Percentiles rank a stretch among this genome's conserved stretches.
These are phyloP conservation scores for Trichoderma cornu-damae DNA, from an alignment of 2,329 filamentous ascomycete species.

Conservation along the genomic window DNA sequence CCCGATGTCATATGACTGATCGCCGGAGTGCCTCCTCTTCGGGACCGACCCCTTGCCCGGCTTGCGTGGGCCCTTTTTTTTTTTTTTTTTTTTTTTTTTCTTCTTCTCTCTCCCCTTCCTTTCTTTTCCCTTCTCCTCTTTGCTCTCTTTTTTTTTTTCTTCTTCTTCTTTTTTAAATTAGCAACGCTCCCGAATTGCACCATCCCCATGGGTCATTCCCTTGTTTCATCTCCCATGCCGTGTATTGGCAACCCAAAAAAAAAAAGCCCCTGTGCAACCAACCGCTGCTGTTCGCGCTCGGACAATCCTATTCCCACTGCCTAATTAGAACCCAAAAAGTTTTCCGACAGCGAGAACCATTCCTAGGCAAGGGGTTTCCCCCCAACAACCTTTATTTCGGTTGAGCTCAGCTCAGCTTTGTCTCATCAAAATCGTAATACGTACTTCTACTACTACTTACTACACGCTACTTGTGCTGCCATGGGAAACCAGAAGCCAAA, in stretches of 20 bases:
- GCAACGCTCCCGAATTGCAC: background rate
- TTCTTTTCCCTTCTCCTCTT: background rate
- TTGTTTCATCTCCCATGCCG: slow-evolving; percentile 11
- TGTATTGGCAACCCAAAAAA: background rate
- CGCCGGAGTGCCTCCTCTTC: slow-evolving; percentile 6
- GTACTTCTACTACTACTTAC: too few relatives aligned
- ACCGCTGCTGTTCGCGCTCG: background rate
- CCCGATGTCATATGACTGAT: slow-evolving; percentile 15
- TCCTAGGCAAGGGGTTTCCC: background rate
- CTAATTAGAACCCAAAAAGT: background rate
- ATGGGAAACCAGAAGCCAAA: background rate
- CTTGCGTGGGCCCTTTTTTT: slow-evolving; percentile 10
- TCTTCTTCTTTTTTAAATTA: background rate
- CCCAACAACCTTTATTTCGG: slow-evolving; percentile 6
- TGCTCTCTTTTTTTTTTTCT: too few relatives aligned
- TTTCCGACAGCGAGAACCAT: background rate
- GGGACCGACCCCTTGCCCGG: slow-evolving; percentile 10
- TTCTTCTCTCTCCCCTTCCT: background rate
- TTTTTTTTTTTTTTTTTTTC: too few relatives aligned
- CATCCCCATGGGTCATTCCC: slow-evolving; percentile 11
- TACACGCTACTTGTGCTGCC: too few relatives aligned
- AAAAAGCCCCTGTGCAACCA: background rate
- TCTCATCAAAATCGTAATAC: background rate
- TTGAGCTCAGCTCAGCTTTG: background rate
- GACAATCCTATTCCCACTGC: background rate